A percentile compares a stretch with the other conserved stretches of the same genome.
Evolutionary conservation across 2,329 filamentous ascomycete species (phyloP).

Genomic region (Hypoxylon sp.): DNA sequence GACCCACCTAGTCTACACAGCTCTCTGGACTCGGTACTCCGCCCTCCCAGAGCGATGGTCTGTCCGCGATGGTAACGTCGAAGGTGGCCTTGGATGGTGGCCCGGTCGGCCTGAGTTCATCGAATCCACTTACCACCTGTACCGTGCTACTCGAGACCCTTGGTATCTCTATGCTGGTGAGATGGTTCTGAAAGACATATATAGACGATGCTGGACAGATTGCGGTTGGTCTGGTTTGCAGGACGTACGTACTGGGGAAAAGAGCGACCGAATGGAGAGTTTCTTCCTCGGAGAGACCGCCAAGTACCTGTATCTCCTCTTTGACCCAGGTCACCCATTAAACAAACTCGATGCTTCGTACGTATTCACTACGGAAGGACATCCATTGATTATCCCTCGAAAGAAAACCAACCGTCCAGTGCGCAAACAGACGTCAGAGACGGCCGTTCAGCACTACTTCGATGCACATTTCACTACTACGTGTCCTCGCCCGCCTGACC

Average conservation of each 20-base stretch:
- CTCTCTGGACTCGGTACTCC: slow-evolving; percentile 94
- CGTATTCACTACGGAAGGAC: slow-evolving; percentile 96
- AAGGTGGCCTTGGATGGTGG: slow-evolving; percentile 93
- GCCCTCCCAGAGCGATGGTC: slow-evolving; percentile 96
- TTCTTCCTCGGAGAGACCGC: slow-evolving; percentile 97
- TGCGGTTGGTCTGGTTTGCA: slow-evolving; percentile 95
- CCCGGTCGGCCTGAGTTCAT: slow-evolving; percentile 95
- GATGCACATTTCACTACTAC: slow-evolving; percentile 65
- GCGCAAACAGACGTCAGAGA: slow-evolving; percentile 43
- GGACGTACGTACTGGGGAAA: slow-evolving; percentile 84
- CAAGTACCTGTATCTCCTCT: slow-evolving; percentile 94
- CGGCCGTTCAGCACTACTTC: slow-evolving; percentile 54
- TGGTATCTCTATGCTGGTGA: slow-evolving; percentile 98
- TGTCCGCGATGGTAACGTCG: slow-evolving; percentile 83
- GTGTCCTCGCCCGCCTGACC: slow-evolving; percentile 74
- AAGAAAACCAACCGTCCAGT: slow-evolving; percentile 49
- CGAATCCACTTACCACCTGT: slow-evolving; percentile 97
- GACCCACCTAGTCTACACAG: slow-evolving; percentile 89
- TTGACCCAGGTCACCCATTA: slow-evolving; percentile 85
- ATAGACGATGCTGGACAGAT: slow-evolving; percentile 85
- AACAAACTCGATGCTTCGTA: slow-evolving; percentile 88
- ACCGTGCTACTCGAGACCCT: slow-evolving; percentile 89
- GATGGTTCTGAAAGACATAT: slow-evolving; percentile 92
- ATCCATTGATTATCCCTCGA: slow-evolving; percentile 86
- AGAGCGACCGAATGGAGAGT: slow-evolving; percentile 96